Conservation (phyloP, 495 filamentous ascomycete genomes). For the Antarctomyces pellizariae region DNA sequence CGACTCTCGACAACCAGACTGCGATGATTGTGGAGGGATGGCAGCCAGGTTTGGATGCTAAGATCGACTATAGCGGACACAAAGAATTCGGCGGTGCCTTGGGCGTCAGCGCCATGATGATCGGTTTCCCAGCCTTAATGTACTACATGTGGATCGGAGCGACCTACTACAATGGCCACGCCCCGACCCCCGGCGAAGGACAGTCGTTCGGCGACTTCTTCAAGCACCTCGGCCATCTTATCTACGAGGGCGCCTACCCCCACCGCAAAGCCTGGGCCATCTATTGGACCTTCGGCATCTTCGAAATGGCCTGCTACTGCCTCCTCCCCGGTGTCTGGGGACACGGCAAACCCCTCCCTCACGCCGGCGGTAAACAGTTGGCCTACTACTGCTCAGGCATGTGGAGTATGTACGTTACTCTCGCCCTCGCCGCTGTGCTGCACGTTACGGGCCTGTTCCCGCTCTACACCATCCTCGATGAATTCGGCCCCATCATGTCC, state of each 20-base stretch:
- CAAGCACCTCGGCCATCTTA: slow-evolving; percentile 37
- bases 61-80: slow-evolving; percentile 54
- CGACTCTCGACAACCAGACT: slow-evolving; percentile 10
- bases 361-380: slow-evolving; percentile 61
- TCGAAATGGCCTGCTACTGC: slow-evolving; percentile 62
- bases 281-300: slow-evolving; percentile 81
- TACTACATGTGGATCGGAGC: slow-evolving; percentile 98
- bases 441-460: slow-evolving; percentile 71
- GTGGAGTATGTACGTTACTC: slow-evolving; percentile 68
- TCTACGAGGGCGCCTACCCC: slow-evolving; percentile 66
- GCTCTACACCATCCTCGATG: slow-evolving; percentile 83
- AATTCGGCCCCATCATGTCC: slow-evolving; percentile 76
- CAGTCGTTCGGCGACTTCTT: slow-evolving; percentile 46
- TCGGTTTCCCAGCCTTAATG: slow-evolving; percentile 81
- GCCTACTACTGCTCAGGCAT: slow-evolving; percentile 84
- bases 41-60: slow-evolving; percentile 45
- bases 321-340: slow-evolving; percentile 62
- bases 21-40: slow-evolving; percentile 35
- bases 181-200: slow-evolving; percentile 41
- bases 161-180: slow-evolving; percentile 65
- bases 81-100: slow-evolving; percentile 76
- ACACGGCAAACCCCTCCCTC: slow-evolving; percentile 66
- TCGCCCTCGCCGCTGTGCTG: slow-evolving; percentile 36
- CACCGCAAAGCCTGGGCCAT: slow-evolving; percentile 60
- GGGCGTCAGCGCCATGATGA: slow-evolving; percentile 65